Conservation (phyloP, 805 yeast species). For the Candida namnaoensis region DNA sequence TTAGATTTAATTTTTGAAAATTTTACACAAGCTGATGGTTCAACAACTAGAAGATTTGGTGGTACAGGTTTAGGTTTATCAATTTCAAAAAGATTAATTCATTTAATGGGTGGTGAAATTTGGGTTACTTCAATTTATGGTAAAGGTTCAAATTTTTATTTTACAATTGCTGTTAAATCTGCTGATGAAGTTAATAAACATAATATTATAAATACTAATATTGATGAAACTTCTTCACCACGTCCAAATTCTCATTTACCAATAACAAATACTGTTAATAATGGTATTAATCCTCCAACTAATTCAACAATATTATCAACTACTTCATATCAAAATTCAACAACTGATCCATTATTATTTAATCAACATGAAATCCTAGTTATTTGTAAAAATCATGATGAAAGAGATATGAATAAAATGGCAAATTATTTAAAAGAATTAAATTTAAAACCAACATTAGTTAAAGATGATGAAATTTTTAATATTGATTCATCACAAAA, state of each 20-base stretch:
- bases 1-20: conserved; percentile 76
- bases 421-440: conserved; percentile 38
- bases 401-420: conserved; percentile 37
- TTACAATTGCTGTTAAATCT: conserved; percentile 65
- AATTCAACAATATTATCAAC: no score
- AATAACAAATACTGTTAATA: no score
- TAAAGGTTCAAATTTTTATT: conserved; percentile 68
- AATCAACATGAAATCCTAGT: conserved; percentile 30
- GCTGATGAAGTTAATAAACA: conserved; percentile 38
- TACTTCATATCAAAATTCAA: conserved; percentile 26
- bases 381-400: conserved; percentile 52
- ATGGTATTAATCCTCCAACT: no score
- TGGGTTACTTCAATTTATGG: conserved; percentile 78
- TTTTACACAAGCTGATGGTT: conserved; percentile 84
- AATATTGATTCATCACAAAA: conserved; percentile 13
- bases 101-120: conserved; percentile 81
- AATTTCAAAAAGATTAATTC: conserved; percentile 72
- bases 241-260: no score
- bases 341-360: no score
- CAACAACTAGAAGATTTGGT: conserved; percentile 80
- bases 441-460: conserved; percentile 49
- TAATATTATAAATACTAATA: neutral
- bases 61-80: conserved; percentile 83
- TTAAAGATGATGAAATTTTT: conserved; percentile 8
- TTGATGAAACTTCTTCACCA: no score